A percentile compares a stretch with the other conserved stretches of the same genome.
Evolutionary conservation across 345 rosid genomes (phyloP).

Genomic region (Salix purpurea): DNA sequence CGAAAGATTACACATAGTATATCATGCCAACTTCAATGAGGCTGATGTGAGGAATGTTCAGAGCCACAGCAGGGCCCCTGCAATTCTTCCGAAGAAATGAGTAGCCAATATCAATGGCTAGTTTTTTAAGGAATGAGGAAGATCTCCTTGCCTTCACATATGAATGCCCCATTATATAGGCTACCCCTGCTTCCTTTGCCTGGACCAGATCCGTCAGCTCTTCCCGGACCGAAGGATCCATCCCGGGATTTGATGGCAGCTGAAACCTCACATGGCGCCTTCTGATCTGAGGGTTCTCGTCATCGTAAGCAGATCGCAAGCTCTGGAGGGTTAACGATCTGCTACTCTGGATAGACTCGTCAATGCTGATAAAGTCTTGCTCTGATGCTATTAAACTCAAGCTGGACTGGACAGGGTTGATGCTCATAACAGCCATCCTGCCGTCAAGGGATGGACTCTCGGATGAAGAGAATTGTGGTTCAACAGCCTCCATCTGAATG

Average conservation of each 20-base stretch:
- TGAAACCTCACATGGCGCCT: conserved; percentile 63
- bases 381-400: conserved; percentile 50
- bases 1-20: conserved; percentile 56
- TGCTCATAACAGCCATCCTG: conserved; percentile 91
- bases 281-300: conserved; percentile 55
- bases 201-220: conserved; percentile 72
- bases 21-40: conserved; percentile 96
- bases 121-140: conserved; percentile 62
- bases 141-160: conserved; percentile 79
- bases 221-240: conserved; percentile 71
- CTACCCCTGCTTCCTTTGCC: conserved; percentile 88
- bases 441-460: conserved; percentile 75
- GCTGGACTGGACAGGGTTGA: conserved; percentile 46
- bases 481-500: conserved; percentile 89
- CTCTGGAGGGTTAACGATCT: conserved; percentile 67
- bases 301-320: conserved; percentile 59
- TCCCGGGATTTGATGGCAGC: conserved; percentile 47
- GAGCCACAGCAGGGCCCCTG: conserved; percentile 87
- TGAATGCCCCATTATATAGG: conserved; percentile 84
- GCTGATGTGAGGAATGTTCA: conserved; percentile 87
- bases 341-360: conserved; percentile 57
- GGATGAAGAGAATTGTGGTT: conserved; percentile 44
- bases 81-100: conserved; percentile 93
- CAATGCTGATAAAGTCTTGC: conserved; percentile 38
- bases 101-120: conserved; percentile 69